A percentile compares a stretch with the other conserved stretches of the same genome.
Conservation (phyloP, 352 stramenopile genomes). For the Phytophthora europaea region DNA sequence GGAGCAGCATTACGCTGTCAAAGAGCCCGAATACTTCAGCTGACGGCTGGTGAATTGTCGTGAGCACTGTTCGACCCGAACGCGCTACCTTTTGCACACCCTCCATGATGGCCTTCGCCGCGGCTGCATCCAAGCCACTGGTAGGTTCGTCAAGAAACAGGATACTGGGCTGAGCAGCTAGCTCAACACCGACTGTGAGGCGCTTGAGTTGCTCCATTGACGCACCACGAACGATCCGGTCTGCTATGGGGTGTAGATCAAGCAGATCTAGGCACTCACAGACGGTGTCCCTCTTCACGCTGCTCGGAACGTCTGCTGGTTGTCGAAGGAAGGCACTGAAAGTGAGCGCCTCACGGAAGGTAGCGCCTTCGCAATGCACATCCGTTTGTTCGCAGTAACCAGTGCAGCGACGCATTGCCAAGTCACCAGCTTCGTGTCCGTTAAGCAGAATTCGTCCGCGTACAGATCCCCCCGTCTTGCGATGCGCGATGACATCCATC, state of each 20-base stretch:
- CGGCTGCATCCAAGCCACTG: slow-evolving; percentile 75
- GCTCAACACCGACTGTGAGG: slow-evolving; percentile 58
- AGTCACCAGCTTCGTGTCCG: slow-evolving; percentile 51
- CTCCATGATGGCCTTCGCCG: slow-evolving; percentile 73
- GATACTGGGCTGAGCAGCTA: slow-evolving; percentile 56
- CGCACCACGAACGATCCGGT: slow-evolving; percentile 48
- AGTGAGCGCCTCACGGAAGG: slow-evolving; percentile 88
- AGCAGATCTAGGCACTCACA: slow-evolving; percentile 90
- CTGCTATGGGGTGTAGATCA: slow-evolving; percentile 64
- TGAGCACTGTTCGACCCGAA: slow-evolving; percentile 81
- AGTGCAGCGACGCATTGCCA: slow-evolving; percentile 57
- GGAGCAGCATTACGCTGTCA: slow-evolving; percentile 86
- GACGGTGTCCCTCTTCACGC: slow-evolving; percentile 50
- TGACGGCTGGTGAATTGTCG: slow-evolving; percentile 52
- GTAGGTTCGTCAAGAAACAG: slow-evolving; percentile 71
- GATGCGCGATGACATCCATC: slow-evolving; percentile 53
- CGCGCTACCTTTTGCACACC: slow-evolving; percentile 70
- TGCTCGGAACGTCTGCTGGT: slow-evolving; percentile 41
- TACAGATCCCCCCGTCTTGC: slow-evolving; percentile 43
- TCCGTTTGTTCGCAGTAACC: slow-evolving; percentile 69
- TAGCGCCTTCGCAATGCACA: slow-evolving; percentile 65
- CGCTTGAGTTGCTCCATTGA: slow-evolving; percentile 67
- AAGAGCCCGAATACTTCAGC: slow-evolving; percentile 81
- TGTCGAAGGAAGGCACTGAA: slow-evolving; percentile 91
- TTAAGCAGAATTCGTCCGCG: slow-evolving; percentile 66